These are phyloP conservation scores for Acacia pycnantha DNA, from an alignment of 331 rosid genomes.

Conservation along the genomic window DNA sequence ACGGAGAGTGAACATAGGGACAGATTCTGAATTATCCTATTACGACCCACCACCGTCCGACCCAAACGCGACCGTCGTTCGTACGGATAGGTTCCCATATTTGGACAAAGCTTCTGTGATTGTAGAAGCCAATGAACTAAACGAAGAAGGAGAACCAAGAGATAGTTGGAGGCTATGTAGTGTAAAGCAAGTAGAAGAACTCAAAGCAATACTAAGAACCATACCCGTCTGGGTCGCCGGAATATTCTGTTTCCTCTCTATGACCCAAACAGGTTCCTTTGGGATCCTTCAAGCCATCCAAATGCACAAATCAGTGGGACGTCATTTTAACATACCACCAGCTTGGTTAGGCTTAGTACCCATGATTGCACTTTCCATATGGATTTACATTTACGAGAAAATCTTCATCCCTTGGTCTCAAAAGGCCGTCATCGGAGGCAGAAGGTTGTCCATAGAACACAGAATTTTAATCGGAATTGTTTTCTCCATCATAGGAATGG, in stretches of 20 bases:
- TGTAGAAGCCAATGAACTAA: constrained; percentile 35
- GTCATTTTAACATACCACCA: constrained; percentile 52
- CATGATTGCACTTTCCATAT: constrained; percentile 48
- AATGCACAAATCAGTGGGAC: constrained; percentile 44
- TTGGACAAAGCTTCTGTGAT: constrained; percentile 52
- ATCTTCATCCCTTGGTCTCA: constrained; percentile 31
- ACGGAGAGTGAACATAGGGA: not conserved
- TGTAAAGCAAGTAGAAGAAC: constrained; percentile 56
- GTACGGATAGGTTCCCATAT: constrained; percentile 36
- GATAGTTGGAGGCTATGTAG: constrained; percentile 49
- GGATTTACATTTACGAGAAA: constrained; percentile 51
- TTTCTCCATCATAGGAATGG: constrained; percentile 44
- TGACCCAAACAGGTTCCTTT: constrained; percentile 52
- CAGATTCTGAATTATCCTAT: constrained; percentile 22
- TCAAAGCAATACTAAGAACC: constrained; percentile 40
- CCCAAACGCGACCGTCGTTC: constrained; percentile 10
- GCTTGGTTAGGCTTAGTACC: constrained; percentile 58
- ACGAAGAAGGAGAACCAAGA: constrained; percentile 27
- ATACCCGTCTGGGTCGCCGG: constrained; percentile 56
- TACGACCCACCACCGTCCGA: constrained; percentile 32
- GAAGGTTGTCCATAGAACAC: constrained; percentile 42
- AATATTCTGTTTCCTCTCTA: constrained; percentile 44
- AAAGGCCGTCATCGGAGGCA: constrained; percentile 3
- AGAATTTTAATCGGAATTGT: constrained; percentile 44
- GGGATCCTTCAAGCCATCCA: constrained; percentile 58